Evolutionary conservation across 805 yeast genomes (phyloP).

Genomic region (Nakazawaea wickerhamii): DNA sequence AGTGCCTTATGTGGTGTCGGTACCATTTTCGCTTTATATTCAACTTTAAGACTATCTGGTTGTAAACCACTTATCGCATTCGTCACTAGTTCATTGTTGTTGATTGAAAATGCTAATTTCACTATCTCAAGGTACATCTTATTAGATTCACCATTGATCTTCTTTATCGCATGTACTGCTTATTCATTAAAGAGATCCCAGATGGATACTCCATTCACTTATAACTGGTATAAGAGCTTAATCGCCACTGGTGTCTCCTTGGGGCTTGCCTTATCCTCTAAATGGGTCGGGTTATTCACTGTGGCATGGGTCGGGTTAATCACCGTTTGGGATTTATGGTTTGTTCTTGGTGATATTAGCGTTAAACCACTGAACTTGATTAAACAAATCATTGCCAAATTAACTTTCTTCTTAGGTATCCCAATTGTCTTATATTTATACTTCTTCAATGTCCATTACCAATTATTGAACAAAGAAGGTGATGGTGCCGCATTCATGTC

Average conservation of each 20-base stretch:
- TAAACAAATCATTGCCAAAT: conserved; percentile 47
- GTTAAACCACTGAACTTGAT: conserved; percentile 38
- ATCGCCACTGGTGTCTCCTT: conserved; percentile 61
- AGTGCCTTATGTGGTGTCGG: conserved; percentile 66
- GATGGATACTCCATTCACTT: conserved; percentile 54
- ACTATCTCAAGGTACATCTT: conserved; percentile 74
- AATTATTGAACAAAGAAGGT: conserved; percentile 52
- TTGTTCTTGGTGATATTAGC: conserved; percentile 63
- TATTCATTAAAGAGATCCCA: conserved; percentile 65
- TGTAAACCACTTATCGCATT: conserved; percentile 60
- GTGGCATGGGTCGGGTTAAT: conserved; percentile 69
- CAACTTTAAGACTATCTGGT: conserved; percentile 68
- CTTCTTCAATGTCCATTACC: conserved; percentile 62
- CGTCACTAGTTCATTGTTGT: conserved; percentile 47
- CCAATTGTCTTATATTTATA: conserved; percentile 51
- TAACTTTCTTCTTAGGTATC: conserved; percentile 46
- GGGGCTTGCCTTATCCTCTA: conserved; percentile 69
- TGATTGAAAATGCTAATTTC: conserved; percentile 62
- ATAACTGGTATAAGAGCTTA: conserved; percentile 53
- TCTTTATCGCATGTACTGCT: conserved; percentile 68
- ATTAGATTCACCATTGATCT: conserved; percentile 69
- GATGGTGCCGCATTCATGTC: conserved; percentile 71
- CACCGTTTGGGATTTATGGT: conserved; percentile 63
- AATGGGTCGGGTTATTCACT: conserved; percentile 84
- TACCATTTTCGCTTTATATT: conserved; percentile 58